phyloP scores from a whole-genome alignment of 495 filamentous ascomycete genomes.

The Baudoinia panamericana region DNA sequence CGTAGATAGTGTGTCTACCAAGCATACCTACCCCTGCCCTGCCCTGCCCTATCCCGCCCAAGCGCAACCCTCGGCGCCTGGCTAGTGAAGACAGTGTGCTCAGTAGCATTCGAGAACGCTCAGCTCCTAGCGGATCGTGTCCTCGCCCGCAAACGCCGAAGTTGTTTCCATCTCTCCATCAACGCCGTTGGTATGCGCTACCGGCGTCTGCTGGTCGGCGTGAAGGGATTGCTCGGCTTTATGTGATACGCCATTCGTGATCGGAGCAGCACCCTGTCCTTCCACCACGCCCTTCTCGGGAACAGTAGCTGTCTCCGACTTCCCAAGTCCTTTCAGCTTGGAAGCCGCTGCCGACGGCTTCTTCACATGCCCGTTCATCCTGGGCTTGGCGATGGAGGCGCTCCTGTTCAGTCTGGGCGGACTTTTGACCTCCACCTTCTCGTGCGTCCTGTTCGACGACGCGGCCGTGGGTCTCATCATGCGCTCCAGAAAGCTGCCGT shows the following conservation, averaged over 20 bases:
- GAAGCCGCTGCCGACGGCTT: neutral
- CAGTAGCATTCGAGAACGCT: neutral
- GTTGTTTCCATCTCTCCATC: constrained; percentile 6
- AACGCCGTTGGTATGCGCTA: neutral
- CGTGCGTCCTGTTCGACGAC: constrained; percentile 62
- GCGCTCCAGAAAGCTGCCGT: constrained; percentile 69
- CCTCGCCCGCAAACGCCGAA: constrained; percentile 6
- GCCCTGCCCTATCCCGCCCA: too few relatives aligned
- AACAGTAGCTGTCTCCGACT: neutral
- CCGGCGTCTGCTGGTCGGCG: constrained; percentile 4
- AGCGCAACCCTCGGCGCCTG: too few relatives aligned
- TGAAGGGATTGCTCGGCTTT: neutral
- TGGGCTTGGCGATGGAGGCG: neutral
- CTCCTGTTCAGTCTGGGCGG: constrained; percentile 4
- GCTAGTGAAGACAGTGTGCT: too few relatives aligned
- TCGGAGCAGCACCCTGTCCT: neutral
- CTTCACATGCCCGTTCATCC: constrained; percentile 9
- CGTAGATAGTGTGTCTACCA: too few relatives aligned
- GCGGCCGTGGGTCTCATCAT: constrained; percentile 88
- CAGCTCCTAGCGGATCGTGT: constrained; percentile 7
- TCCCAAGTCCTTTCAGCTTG: neutral
- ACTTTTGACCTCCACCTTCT: constrained; percentile 36
- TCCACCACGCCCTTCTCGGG: neutral
- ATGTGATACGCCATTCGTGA: neutral
- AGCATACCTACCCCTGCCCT: too few relatives aligned